Base-by-base conservation (phyloP, 164 flowering plant genomes). In the Tetrastigma voinierianum region DNA sequence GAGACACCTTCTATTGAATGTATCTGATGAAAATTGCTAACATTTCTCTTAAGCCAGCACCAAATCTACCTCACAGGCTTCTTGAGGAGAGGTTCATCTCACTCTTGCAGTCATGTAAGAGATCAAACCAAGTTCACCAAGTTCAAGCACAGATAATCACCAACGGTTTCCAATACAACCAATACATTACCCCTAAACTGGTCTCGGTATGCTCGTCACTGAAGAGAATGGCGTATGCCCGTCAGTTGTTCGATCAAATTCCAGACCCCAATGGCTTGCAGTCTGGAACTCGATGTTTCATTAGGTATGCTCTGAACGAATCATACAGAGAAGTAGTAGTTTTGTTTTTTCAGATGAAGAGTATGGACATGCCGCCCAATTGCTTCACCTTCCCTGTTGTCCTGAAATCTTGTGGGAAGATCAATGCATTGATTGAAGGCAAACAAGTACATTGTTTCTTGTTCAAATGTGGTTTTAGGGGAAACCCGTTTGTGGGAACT, bases 301-400 rank as follows among this genome's bases (percentile, higher is more conserved):
- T 80, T 70, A 92, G 86, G 64, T 87, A 82, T 51, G 62, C 78
- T 1, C 78, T 76, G 14, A 83, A 78, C 52, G 83, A 71, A 19
- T 64, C 56, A 14, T 66, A 72, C 68, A 25, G 59, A 21, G 80
- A 81, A 17, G 84, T 80, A 1, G 16, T 90, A 15, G 12, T 59
- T 59, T 54, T 83, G 65, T 90, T 86, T 48, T 21, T 61, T 20
- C 70, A 51, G 16, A 83, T 90, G 92, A 76, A 67, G 65, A 62
- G 74, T 21, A 44, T 72, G 40, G 81, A 73, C 32, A 71, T 82
- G 10, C 69, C 45, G 43, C 87, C 86, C 16, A 86, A 82, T 59
- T 78, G 82, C 59, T 87, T 70, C 63, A 86, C 90, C 0, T 82
- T 87, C 56, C 91, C 90, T 0, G 65, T 82, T 51, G 81, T 87